Evolutionary conservation across 257 asterid species (phyloP), one percentile per base, ranked within the genome.

Genomic region (Prunella vulgaris): DNA sequence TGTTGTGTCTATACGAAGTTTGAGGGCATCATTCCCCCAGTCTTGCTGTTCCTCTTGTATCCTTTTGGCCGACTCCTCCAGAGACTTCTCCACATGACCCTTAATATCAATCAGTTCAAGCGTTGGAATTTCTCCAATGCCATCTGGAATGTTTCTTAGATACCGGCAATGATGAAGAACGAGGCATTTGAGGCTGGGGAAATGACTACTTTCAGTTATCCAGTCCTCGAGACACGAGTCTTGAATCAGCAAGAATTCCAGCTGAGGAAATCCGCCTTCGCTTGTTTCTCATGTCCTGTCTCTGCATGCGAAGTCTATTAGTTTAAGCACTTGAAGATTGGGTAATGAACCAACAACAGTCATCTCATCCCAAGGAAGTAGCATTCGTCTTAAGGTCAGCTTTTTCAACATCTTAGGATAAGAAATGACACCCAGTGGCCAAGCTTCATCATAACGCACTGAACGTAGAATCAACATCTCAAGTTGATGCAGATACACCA

Each of bases 241-340:
- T 22, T 59, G 44, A 59, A 59, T 59, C 24, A 59, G 42, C 20
- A 59, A 44, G 30, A 10, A 59, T 7, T 59, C 30, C 64, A 59
- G 14, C 2, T 8, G 13, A 1, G 20, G 30, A 46, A 63, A 78
- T 10, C 56, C 56, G 10, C 73, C 76, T 15, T 63, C 76, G 10
- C 2, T 30, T 4, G 73, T 54, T 58, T 63, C 69, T 79, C 78
- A 78, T 24, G 44, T 14, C 7, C 7, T 22, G 3, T 74, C 73
- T 1, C 8, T 2, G 18, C 25, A 56, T 1, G 60, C 48, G 7
- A 18, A 7, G 0, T 28, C 10, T 46, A 28, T 56, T 60, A 73
- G 18, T 25, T 68, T 54, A 17, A 77, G 72, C 14, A 68, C 72
- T 53, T 73, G 32, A 7, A 77, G 76, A 51, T 73, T 56, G 7